Evolutionary conservation across 352 stramenopile genomes (phyloP), one percentile per base, ranked within the genome.

Genomic region (Pythium guiyangense): DNA sequence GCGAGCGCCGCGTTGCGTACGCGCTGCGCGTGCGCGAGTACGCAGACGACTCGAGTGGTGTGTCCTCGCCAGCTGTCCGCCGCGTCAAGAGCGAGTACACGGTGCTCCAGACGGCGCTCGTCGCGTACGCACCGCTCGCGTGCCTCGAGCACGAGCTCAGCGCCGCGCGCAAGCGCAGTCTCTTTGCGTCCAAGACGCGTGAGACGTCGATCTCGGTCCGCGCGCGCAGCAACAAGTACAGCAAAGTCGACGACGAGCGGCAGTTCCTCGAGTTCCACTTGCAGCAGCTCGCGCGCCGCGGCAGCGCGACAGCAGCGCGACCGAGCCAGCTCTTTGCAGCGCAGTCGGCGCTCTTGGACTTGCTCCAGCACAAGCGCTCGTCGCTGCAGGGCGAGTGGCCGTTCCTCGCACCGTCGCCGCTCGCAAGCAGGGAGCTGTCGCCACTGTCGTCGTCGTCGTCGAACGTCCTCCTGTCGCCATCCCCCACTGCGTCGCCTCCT

Each of bases 1-100:
- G 60, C 4, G 67, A 84, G 40, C 63, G 74, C n/a, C 74, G 74
- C 26, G 72, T 85, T 1, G 77, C 65, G 0, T 87, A 87, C 42
- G 67, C 69, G 0, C 29, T 87, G 49, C 64, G 66, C 2, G 63
- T 86, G 3, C 62, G 62, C 9, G 64, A 76, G 35, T 58, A 54
- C 4, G 47, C 51, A 5, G 47, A 62, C 12, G 54, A 51, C n/a
- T 39, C n/a, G n/a, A n/a, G n/a, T n/a, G n/a, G n/a, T n/a, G n/a
- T n/a, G n/a, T n/a, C n/a, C n/a, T n/a, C n/a, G n/a, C n/a, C 34
- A 39, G 6, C 34, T 39, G 34, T 2, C 6, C 29, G 31, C 22
- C 5, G 4, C 6, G 31, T 57, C 9, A 73, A 54, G 37, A 35
- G 39, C 25, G 64, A 74, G 50, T 74, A 77, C 31, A 51, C 73